Base-by-base conservation (phyloP, 768 basidiomycete genomes). In the Kwoniella sp. region DNA sequence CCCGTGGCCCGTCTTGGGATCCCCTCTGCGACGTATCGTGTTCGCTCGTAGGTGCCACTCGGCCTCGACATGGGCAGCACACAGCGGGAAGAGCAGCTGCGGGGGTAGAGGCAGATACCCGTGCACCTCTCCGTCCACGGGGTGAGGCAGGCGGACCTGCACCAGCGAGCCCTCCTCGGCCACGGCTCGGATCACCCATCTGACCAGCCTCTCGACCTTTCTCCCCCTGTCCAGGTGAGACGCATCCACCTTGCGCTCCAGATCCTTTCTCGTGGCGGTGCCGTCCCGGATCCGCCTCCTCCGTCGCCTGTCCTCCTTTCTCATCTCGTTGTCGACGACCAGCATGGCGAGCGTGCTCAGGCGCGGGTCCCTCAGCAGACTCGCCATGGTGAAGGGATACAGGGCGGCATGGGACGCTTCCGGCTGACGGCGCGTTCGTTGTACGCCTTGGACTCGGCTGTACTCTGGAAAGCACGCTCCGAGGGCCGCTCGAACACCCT, bases 21-120 rank as follows among this genome's bases (percentile, higher is more conserved):
- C 65, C 2, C 23, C 26, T 11, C 50, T 48, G 12, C 27, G 14
- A n/a, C 61, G 31, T 19, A 65, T 49, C 7, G 49, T 23, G 15
- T 37, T 53, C 9, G 32, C 32, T 0, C 65, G 55, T 5, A 26
- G 8, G 0, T 36, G 10, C 34, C 46, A 38, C 38, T 70, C 68
- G 0, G 31, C 27, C 17, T 48, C 12, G 3, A 70, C 22, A n/a
- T 53, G 55, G 3, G 48, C 51, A 5, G 63, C 22, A 17, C 64
- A 25, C 7, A 70, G 53, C 3, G 59, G 62, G n/a, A 64, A 46
- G 2, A 70, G 40, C 6, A 70, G 48, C 29, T 44, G 39, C 5
- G 53, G 46, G 11, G 68, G 68, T 5, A 67, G 41, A 2, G 68
- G 62, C 9, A 64, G 40, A 36, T 65, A 70, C 1, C 62, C 67